These are phyloP conservation scores for Apiospora kogelbergensis DNA, from an alignment of 2,329 filamentous ascomycete genomes.

Conservation along the genomic window DNA sequence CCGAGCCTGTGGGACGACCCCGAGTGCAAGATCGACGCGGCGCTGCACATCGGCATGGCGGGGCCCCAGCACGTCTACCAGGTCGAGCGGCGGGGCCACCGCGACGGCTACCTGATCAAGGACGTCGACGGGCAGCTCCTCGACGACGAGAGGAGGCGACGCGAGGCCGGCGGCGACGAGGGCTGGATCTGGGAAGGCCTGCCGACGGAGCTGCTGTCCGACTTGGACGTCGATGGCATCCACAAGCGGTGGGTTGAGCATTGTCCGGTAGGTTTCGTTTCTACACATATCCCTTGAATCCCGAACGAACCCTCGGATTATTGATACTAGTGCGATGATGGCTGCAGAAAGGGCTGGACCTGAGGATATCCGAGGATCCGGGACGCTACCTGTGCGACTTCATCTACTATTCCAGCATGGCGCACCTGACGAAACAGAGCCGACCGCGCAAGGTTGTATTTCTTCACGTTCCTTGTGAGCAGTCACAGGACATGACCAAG, in stretches of 20 bases:
- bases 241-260: slow-evolving; percentile 54
- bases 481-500: slow-evolving; percentile 47
- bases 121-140: slow-evolving; percentile 68
- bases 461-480: slow-evolving; percentile 68
- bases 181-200: slow-evolving; percentile 55
- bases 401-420: slow-evolving; percentile 70
- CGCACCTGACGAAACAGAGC: slow-evolving; percentile 51
- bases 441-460: slow-evolving; percentile 60
- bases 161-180: slow-evolving; percentile 31
- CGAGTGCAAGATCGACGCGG: slow-evolving; percentile 52
- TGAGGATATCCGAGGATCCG: slow-evolving; percentile 67
- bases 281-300: not conserved
- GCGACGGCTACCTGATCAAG: slow-evolving; percentile 67
- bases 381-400: slow-evolving; percentile 78
- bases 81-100: slow-evolving; percentile 68
- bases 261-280: slow-evolving; percentile 43
- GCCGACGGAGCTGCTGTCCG: slow-evolving; percentile 56
- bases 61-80: slow-evolving; percentile 63
- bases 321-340: not conserved
- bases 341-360: slow-evolving; percentile 37
- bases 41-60: slow-evolving; percentile 82
- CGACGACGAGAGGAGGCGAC: slow-evolving; percentile 46
- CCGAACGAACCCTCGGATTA: not conserved
- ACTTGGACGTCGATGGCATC: slow-evolving; percentile 58
- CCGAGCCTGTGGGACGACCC: slow-evolving; percentile 59